Evolutionary conservation across 2,329 filamentous ascomycete genomes (phyloP).

Genomic region (Scytalidium sp.): DNA sequence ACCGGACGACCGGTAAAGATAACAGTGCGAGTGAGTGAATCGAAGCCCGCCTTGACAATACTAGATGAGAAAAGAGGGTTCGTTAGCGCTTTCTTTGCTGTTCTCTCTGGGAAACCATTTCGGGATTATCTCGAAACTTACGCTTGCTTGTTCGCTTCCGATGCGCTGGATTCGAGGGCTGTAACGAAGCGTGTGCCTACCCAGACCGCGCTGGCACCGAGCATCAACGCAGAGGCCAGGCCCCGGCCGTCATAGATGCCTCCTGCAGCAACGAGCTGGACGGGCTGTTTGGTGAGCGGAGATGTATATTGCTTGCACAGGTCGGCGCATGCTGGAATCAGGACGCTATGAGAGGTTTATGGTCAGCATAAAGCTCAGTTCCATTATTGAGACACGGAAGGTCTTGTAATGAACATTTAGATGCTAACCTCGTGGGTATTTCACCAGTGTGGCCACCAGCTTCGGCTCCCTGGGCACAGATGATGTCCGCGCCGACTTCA

Average conservation of each 20-base stretch:
- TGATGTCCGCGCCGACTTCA: constrained; percentile 84
- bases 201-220: constrained; percentile 88
- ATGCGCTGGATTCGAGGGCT: constrained; percentile 85
- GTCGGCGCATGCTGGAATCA: constrained; percentile 86
- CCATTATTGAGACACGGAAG: too few relatives aligned
- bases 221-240: constrained; percentile 81
- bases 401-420: too few relatives aligned
- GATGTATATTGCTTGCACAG: constrained; percentile 75
- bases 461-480: constrained; percentile 95
- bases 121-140: too few relatives aligned
- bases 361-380: background rate
- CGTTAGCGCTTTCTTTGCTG: too few relatives aligned
- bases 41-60: constrained; percentile 68
- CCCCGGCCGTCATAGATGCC: constrained; percentile 88
- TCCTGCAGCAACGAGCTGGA: constrained; percentile 89
- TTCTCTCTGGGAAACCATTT: too few relatives aligned
- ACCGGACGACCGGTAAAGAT: constrained; percentile 93
- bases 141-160: constrained; percentile 86
- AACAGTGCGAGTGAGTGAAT: constrained; percentile 90
- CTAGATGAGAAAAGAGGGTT: background rate
- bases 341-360: constrained; percentile 60
- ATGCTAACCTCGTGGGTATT: too few relatives aligned
- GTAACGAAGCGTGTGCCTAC: constrained; percentile 92
- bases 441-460: constrained; percentile 92
- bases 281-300: constrained; percentile 76